phyloP scores from a whole-genome alignment of 225 moss, liverwort and hornwort species.

The Polytrichum formosum region DNA sequence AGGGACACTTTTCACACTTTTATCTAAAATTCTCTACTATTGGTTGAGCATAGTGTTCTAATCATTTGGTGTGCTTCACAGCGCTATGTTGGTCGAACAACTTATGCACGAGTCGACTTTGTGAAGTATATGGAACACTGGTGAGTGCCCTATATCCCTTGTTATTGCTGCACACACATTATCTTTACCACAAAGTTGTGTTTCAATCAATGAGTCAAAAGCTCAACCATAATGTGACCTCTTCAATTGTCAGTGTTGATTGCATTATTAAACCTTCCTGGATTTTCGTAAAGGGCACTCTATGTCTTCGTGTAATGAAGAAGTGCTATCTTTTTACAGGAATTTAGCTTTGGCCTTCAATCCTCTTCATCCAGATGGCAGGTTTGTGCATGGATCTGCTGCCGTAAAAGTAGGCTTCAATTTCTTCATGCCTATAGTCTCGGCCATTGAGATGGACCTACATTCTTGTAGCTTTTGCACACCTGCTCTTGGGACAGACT shows the following conservation, averaged over 20 bases:
- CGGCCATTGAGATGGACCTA: no score
- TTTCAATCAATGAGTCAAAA: no score
- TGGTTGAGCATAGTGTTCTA: no score
- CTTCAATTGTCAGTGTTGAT: neutral
- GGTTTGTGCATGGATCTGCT: constrained; percentile 97
- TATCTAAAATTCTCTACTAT: no score
- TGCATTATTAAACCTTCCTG: constrained; percentile 10
- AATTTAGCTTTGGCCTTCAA: constrained; percentile 84
- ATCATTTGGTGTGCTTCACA: constrained; percentile 24
- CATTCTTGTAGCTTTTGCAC: no score
- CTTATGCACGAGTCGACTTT: constrained; percentile 74
- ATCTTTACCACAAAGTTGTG: no score
- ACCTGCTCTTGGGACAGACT: no score
- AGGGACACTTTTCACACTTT: no score
- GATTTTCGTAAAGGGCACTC: neutral
- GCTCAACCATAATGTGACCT: no score
- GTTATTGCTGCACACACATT: no score
- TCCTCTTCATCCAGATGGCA: constrained; percentile 94
- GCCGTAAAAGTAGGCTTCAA: constrained; percentile 68
- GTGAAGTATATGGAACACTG: constrained; percentile 75
- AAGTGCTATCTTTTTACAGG: constrained; percentile 38
- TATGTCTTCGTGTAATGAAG: neutral
- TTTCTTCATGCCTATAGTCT: neutral
- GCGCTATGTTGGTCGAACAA: constrained; percentile 84
- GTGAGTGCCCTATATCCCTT: constrained; percentile 22